phyloP scores from a whole-genome alignment of 768 basidiomycete species.

The Chalciporus piperatus region DNA sequence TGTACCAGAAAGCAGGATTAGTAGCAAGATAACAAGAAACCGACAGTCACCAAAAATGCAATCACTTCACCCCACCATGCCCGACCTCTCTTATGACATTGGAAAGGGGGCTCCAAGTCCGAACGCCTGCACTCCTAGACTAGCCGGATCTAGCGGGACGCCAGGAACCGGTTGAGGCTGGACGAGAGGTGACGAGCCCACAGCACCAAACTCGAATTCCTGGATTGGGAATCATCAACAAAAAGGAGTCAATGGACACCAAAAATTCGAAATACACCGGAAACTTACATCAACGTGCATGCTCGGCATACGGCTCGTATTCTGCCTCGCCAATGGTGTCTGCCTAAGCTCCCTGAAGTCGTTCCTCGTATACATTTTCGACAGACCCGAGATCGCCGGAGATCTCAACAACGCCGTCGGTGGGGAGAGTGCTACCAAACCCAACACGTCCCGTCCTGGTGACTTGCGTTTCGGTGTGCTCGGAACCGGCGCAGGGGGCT shows the following conservation, averaged over 20 bases:
- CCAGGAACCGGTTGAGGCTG: slow-evolving; percentile 22
- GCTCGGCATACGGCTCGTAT: slow-evolving; percentile 84
- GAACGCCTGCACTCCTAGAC: slow-evolving; percentile 19
- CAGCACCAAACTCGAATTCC: slow-evolving; percentile 35
- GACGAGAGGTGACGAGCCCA: slow-evolving; percentile 28
- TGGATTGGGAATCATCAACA: slow-evolving; percentile 1
- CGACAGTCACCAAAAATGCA: too few species aligned
- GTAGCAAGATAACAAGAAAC: too few species aligned
- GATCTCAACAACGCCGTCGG: slow-evolving; percentile 68
- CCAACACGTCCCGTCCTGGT: slow-evolving; percentile 42
- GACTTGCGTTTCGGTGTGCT: slow-evolving; percentile 52
- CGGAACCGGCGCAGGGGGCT: slow-evolving; percentile 38
- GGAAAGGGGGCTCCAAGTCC: slow-evolving; percentile 32
- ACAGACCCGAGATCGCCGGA: slow-evolving; percentile 71
- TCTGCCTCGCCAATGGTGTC: slow-evolving; percentile 65
- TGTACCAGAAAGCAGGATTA: not conserved
- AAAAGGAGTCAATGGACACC: not conserved
- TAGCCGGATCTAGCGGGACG: slow-evolving; percentile 16
- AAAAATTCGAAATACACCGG: slow-evolving; percentile 1
- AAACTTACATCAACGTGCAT: slow-evolving; percentile 72
- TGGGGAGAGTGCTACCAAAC: slow-evolving; percentile 64
- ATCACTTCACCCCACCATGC: too few species aligned
- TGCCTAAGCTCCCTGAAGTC: slow-evolving; percentile 79
- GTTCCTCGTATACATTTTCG: slow-evolving; percentile 78
- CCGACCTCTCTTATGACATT: slow-evolving; percentile 14